These are phyloP conservation scores for Salpingoeca rosetta DNA, from an alignment of 78 protist species.

Conservation along the genomic window DNA sequence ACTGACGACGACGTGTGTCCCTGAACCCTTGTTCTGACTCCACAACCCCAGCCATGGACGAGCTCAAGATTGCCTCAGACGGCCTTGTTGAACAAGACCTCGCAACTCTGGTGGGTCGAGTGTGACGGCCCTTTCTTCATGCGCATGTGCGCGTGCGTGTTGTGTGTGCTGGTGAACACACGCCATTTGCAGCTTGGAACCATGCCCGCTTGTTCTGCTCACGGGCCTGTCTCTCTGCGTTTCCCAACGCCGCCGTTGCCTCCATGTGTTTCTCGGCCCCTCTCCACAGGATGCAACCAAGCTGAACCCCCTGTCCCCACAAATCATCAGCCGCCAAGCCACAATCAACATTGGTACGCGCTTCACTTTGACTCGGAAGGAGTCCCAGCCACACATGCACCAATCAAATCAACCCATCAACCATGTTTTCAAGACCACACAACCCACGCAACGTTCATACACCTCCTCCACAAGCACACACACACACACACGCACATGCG, in stretches of 20 bases:
- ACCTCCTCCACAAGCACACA: no score
- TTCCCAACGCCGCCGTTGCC: background rate
- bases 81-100: no score
- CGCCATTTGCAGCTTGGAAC: background rate
- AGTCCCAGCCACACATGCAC: background rate
- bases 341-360: constrained; percentile 94
- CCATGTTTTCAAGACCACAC: background rate
- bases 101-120: background rate
- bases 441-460: no score
- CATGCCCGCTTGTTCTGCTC: background rate
- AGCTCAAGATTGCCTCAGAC: no score
- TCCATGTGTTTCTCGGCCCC: background rate
- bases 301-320: constrained; percentile 78
- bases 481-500: background rate
- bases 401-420: background rate
- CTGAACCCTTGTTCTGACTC: no score
- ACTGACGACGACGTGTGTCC: no score
- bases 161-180: background rate
- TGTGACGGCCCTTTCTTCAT: background rate
- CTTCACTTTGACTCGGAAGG: background rate
- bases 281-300: constrained; percentile 20
- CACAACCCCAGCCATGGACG: no score
- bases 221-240: background rate
- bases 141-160: background rate
- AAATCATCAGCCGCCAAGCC: constrained; percentile 95